Evolutionary conservation across 2,329 filamentous ascomycete species (phyloP), one percentile per base, ranked within the genome.

Genomic region (Piedraia hortae): DNA sequence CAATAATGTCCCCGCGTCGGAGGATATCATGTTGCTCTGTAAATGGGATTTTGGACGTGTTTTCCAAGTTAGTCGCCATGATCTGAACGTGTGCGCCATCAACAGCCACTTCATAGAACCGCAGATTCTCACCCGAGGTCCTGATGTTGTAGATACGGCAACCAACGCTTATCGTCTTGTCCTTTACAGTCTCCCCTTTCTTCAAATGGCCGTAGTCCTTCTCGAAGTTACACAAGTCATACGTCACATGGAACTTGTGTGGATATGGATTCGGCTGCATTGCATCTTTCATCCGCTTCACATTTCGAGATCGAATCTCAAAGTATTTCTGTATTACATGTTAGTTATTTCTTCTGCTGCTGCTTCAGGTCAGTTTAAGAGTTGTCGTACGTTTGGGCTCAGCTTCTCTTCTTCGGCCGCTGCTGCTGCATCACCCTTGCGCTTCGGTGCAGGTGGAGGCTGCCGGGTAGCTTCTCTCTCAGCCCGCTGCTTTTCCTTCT

Each of bases 81-180:
- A 93, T 65, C 54, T 97, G 88, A 20, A 90, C 56, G 46, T 74
- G 72, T 34, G 62, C 56, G 26, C 71, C 71, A 42, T 75, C 65
- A 8, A 61, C 61, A 31, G 69, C 64, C 39, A 82, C 59, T 47
- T 89, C 78, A 52, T 90, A 91, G 55, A 91, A 91, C 39, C 73
- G 63, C 26, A 91, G 61, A 57, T 89, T 90, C 45, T 62, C 58
- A 25, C 80, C 78, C 4, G 73, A 63, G 0, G 67, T 53, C 33
- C 82, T 70, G 56, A 77, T 78, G 46, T 72, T 74, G 53, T 85
- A 89, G 46, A 97, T 77, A 42, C 85, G 64, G 19, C 72, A 77
- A 28, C 72, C 82, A 19, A 93, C 54, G 28, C 64, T 59, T 32
- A 93, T 59, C 38, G 65, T 56, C 44, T 68, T 65, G 28, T 78